A percentile compares a stretch with the other conserved stretches of the same genome.
These are phyloP conservation scores for Trichoderma citrinoviride DNA, from an alignment of 2,329 filamentous ascomycete species.

Conservation along the genomic window DNA sequence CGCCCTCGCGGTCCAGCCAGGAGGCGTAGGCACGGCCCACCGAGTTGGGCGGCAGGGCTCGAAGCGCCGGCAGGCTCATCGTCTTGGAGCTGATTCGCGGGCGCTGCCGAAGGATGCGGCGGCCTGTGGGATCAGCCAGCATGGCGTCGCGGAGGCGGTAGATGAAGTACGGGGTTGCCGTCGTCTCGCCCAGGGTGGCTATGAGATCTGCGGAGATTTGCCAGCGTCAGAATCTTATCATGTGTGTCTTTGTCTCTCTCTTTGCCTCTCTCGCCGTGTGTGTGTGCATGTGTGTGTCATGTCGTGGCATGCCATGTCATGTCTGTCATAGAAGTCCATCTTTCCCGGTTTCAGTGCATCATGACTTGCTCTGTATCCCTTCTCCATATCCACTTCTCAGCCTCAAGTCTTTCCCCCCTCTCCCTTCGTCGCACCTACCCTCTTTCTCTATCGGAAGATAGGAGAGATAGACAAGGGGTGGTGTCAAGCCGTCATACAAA, in stretches of 20 bases:
- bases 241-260: neutral
- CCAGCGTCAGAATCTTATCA: neutral
- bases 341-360: too few species aligned
- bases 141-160: slow-evolving; percentile 87
- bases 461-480: neutral
- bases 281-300: too few species aligned
- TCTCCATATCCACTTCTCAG: too few species aligned
- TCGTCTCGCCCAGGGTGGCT: slow-evolving; percentile 89
- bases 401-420: neutral
- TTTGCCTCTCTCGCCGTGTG: too few species aligned
- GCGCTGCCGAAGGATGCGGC: slow-evolving; percentile 84
- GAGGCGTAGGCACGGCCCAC: slow-evolving; percentile 79
- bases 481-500: neutral
- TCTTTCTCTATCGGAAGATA: neutral
- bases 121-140: slow-evolving; percentile 78
- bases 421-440: too few species aligned
- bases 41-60: slow-evolving; percentile 66
- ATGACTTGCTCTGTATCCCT: too few species aligned
- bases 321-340: too few species aligned
- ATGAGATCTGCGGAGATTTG: slow-evolving; percentile 68
- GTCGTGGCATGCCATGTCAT: too few species aligned
- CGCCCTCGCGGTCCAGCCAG: slow-evolving; percentile 93
- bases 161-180: slow-evolving; percentile 93
- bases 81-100: slow-evolving; percentile 82
- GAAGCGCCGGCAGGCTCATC: slow-evolving; percentile 64